Percentiles rank a stretch among this genome's conserved stretches.
Conservation (phyloP, 768 basidiomycete genomes). For the Hortiboletus campestris region DNA sequence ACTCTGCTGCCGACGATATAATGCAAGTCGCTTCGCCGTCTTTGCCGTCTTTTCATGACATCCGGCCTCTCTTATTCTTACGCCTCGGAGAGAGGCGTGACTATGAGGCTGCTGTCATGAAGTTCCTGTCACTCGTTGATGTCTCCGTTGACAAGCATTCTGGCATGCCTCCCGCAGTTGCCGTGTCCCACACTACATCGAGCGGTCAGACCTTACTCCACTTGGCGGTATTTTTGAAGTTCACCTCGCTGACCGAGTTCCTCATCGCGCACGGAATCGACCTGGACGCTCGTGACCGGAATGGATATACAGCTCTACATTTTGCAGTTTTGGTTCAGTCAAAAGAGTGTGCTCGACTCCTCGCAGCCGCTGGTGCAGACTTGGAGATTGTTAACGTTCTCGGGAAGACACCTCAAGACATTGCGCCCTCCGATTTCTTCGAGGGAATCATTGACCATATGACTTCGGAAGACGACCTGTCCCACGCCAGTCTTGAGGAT, state of each 20-base stretch:
- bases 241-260: conserved; percentile 65
- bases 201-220: conserved; percentile 89
- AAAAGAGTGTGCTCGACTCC: conserved; percentile 56
- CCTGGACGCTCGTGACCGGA: conserved; percentile 80
- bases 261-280: conserved; percentile 73
- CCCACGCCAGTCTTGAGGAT: conserved; percentile 23
- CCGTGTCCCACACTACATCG: conserved; percentile 68
- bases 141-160: conserved; percentile 46
- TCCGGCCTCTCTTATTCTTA: conserved; percentile 56
- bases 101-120: conserved; percentile 75
- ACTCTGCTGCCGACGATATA: conserved; percentile 37
- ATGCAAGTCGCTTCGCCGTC: conserved; percentile 54
- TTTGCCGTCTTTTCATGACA: conserved; percentile 46
- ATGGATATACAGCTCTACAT: conserved; percentile 88
- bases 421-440: conserved; percentile 48
- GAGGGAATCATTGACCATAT: conserved; percentile 30
- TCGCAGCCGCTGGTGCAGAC: conserved; percentile 82
- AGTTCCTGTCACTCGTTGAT: conserved; percentile 80
- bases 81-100: conserved; percentile 54
- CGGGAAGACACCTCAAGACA: conserved; percentile 69
- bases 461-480: conserved; percentile 24
- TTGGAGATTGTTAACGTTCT: conserved; percentile 68
- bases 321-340: conserved; percentile 73
- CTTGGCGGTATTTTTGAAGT: conserved; percentile 77
- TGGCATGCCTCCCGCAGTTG: conserved; percentile 44